Evolutionary conservation across 768 basidiomycete species (phyloP).

Genomic region (Bullera alba): DNA sequence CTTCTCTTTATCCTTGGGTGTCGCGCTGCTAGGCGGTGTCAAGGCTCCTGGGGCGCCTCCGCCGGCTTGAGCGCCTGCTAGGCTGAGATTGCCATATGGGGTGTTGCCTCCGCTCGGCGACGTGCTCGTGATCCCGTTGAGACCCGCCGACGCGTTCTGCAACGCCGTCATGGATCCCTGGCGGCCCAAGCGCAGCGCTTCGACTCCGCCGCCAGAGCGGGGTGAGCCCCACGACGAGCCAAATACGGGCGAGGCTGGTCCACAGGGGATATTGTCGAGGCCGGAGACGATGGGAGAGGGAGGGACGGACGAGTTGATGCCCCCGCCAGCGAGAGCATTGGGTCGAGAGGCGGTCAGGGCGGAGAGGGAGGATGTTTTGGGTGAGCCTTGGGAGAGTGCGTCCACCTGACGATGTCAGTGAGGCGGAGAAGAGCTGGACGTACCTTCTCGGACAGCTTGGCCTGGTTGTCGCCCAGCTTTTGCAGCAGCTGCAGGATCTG

Average conservation of each 20-base stretch:
- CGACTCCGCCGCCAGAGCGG: constrained; percentile 18
- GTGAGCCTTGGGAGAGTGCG: constrained; percentile 8
- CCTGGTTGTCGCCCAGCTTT: constrained; percentile 23
- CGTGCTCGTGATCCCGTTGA: too few relatives aligned
- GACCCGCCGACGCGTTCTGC: constrained; percentile 6
- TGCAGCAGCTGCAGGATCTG: constrained; percentile 20
- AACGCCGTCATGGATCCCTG: neutral
- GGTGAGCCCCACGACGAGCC: constrained; percentile 2
- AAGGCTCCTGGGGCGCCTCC: constrained; percentile 19
- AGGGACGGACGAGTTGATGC: constrained; percentile 5
- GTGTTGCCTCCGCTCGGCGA: constrained; percentile 10
- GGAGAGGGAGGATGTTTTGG: constrained; percentile 6
- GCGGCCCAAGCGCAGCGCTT: constrained; percentile 5
- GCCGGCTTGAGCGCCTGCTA: constrained; percentile 17
- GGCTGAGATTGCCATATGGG: constrained; percentile 24
- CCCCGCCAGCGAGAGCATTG: neutral
- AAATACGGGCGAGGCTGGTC: neutral
- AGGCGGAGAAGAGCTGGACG: constrained; percentile 1
- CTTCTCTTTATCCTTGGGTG: neutral
- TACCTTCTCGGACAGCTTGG: constrained; percentile 19
- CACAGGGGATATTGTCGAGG: constrained; percentile 14
- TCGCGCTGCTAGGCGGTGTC: constrained; percentile 8
- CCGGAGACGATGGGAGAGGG: constrained; percentile 13
- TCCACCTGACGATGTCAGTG: constrained; percentile 9
- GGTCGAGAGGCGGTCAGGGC: constrained; percentile 5